Evolutionary conservation across 768 basidiomycete genomes (phyloP).

Genomic region (Fistulinella prunicolor): DNA sequence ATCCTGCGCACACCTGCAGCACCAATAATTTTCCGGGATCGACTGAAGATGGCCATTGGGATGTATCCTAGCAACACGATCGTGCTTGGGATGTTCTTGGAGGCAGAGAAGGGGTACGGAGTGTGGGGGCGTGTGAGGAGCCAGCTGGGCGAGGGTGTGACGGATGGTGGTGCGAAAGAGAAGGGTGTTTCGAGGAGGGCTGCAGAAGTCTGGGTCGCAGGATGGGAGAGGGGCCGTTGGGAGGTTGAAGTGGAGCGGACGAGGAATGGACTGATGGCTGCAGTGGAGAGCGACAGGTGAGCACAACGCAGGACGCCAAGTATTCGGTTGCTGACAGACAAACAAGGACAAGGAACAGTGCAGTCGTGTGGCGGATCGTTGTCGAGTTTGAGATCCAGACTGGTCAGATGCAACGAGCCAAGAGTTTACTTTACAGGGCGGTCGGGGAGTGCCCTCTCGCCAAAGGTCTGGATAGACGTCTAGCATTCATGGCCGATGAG

Average conservation of each 20-base stretch:
- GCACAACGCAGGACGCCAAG: slow-evolving; percentile 11
- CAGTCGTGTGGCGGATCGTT: slow-evolving; percentile 68
- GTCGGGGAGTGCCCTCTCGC: slow-evolving; percentile 70
- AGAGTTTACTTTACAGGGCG: slow-evolving; percentile 70
- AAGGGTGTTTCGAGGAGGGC: slow-evolving; percentile 59
- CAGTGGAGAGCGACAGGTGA: slow-evolving; percentile 67
- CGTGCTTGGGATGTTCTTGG: slow-evolving; percentile 69
- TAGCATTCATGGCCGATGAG: slow-evolving; percentile 1
- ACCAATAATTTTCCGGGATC: slow-evolving; percentile 55
- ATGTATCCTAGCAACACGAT: slow-evolving; percentile 69
- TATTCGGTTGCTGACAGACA: slow-evolving; percentile 4
- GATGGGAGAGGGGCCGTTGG: slow-evolving; percentile 79
- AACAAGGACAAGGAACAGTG: slow-evolving; percentile 60
- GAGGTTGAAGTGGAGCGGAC: slow-evolving; percentile 67
- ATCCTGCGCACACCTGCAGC: slow-evolving; percentile 56
- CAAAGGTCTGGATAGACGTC: slow-evolving; percentile 50
- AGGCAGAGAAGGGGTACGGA: slow-evolving; percentile 72
- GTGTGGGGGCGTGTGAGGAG: slow-evolving; percentile 71
- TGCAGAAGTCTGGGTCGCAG: slow-evolving; percentile 73
- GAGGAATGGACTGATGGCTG: slow-evolving; percentile 56
- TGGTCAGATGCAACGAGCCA: slow-evolving; percentile 58
- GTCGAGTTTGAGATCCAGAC: slow-evolving; percentile 74
- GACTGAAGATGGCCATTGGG: slow-evolving; percentile 52
- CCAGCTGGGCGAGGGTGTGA: slow-evolving; percentile 47
- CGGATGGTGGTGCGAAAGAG: slow-evolving; percentile 35